Base-by-base conservation (phyloP, 495 filamentous ascomycete genomes). In the Lophiotrema nucula region DNA sequence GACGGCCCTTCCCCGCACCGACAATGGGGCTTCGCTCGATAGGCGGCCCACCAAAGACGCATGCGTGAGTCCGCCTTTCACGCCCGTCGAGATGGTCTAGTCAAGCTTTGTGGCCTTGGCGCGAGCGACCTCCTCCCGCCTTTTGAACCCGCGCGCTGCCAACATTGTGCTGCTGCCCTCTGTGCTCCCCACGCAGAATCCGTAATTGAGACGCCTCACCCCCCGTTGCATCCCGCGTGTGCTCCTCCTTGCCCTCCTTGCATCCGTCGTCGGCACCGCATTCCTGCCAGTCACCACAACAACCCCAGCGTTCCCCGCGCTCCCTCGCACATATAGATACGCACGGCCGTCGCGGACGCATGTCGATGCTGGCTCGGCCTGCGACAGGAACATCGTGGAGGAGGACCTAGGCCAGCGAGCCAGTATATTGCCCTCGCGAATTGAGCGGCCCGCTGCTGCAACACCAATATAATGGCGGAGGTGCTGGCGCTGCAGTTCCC, bases 401-500 rank as follows among this genome's bases (percentile, higher is more conserved):
- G 52, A 56, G 63, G 58, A 53, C 24, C 35, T 25, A 21, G 56
- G 53, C 52, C 16, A 23, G 4, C 44, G 37, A 41, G 21, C 53
- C 19, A 12, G 8, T 26, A 21, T 23, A 16, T 22, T 48, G 38
- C 39, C 39, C 39, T 22, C 28, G 0, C 31, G 22, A 55, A 41
- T 43, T 33, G 44, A 39, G 38, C 18, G 16, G 15, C 21, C 35
- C 16, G 27, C 5, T 22, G 10, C 44, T 4, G 3, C 3, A 22
- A 23, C 39, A 21, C 39, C 8, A 8, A 35, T 35, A 39, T 47
- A 41, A 67, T 67, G 64, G 48, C 59, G 4, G 58, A 66, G 37
- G 63, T 66, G 28, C 58, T 66, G 6, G 33, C 63, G 13, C 39
- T 54, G 15, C 59, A 58, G 24, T 26, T 63, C 23, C 41, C 41